phyloP scores from a whole-genome alignment of 2,329 filamentous ascomycete genomes.

The Albifimbria verrucaria region DNA sequence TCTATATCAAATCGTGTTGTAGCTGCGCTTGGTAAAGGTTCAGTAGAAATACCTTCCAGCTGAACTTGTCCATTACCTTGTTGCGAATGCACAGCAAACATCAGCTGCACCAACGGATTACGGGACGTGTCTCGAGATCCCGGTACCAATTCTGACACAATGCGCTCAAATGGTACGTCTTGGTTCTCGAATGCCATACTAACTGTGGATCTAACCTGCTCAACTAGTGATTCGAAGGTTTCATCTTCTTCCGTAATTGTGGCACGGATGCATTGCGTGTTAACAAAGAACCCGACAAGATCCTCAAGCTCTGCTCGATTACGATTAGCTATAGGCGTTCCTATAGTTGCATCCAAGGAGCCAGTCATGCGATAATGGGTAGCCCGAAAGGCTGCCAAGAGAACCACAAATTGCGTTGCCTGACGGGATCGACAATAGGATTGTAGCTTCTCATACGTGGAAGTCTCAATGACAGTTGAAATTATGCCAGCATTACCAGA shows the following conservation, averaged over 20 bases:
- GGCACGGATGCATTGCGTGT: slow-evolving; percentile 6
- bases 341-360: slow-evolving; percentile 3
- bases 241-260: slow-evolving; percentile 3
- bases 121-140: slow-evolving; percentile 11
- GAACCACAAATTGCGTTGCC: neutral
- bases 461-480: neutral
- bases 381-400: slow-evolving; percentile 3
- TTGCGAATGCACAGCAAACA: slow-evolving; percentile 19
- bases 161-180: slow-evolving; percentile 5
- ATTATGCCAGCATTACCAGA: slow-evolving; percentile 1
- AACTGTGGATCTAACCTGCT: slow-evolving; percentile 2
- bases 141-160: slow-evolving; percentile 1
- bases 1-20: slow-evolving; percentile 11
- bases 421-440: neutral
- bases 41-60: slow-evolving; percentile 11
- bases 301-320: slow-evolving; percentile 2
- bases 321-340: slow-evolving; percentile 2
- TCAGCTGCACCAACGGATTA: slow-evolving; percentile 13
- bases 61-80: slow-evolving; percentile 13
- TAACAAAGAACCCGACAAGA: slow-evolving; percentile 8
- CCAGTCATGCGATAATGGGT: slow-evolving; percentile 7
- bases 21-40: neutral
- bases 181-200: slow-evolving; percentile 6
- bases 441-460: neutral
- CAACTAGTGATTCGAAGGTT: slow-evolving; percentile 3